These are phyloP conservation scores for Calendula officinalis DNA, from an alignment of 129 eudicot species.

Conservation along the genomic window DNA sequence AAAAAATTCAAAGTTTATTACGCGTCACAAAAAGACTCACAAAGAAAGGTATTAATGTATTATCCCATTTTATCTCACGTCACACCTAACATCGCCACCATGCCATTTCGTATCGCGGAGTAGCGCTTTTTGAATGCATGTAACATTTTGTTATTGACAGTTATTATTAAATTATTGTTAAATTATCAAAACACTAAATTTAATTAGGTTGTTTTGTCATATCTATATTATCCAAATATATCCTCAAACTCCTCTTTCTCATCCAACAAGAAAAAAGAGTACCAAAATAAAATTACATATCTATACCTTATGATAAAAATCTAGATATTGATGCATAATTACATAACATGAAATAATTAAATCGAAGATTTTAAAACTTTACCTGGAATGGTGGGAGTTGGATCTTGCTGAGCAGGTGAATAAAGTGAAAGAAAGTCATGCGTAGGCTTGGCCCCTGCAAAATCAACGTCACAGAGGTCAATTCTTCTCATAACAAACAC, in stretches of 20 bases:
- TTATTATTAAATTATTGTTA: no score
- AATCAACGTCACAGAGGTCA: slow-evolving; percentile 16
- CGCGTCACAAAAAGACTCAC: no score
- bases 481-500: slow-evolving; percentile 6
- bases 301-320: neutral
- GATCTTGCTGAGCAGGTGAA: slow-evolving; percentile 78
- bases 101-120: no score
- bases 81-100: no score
- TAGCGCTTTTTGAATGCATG: no score
- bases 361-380: slow-evolving; percentile 6
- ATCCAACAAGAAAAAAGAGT: no score
- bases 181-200: neutral
- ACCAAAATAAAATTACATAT: neutral
- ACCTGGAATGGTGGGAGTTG: slow-evolving; percentile 38
- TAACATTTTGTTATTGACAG: no score
- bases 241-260: slow-evolving; percentile 17
- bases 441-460: slow-evolving; percentile 71
- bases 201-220: neutral
- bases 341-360: slow-evolving; percentile 33
- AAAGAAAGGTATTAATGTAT: no score
- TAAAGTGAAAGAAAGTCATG: slow-evolving; percentile 90
- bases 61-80: no score
- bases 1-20: no score
- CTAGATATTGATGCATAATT: neutral
- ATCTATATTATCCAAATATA: slow-evolving; percentile 3